phyloP scores from a whole-genome alignment of 805 yeast genomes.

The Myxozyma udenii region DNA sequence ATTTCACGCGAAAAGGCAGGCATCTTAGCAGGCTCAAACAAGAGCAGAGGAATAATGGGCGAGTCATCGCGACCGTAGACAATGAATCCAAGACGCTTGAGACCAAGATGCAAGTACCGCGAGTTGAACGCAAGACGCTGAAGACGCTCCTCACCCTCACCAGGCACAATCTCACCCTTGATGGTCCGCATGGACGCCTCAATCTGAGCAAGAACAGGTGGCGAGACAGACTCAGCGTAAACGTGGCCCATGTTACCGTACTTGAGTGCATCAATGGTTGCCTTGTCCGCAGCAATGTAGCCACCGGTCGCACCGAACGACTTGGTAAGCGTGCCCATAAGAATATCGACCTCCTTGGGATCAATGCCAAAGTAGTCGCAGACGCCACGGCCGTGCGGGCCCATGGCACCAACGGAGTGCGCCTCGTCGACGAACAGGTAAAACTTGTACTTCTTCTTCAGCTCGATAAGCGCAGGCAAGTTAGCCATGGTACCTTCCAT shows the following conservation, averaged over 20 bases:
- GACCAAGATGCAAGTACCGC: slow-evolving; percentile 84
- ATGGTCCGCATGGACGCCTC: slow-evolving; percentile 74
- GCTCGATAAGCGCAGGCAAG: slow-evolving; percentile 67
- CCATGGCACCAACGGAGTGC: slow-evolving; percentile 98
- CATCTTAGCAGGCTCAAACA: slow-evolving; percentile 91
- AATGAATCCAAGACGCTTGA: slow-evolving; percentile 88
- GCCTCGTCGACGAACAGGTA: slow-evolving; percentile 95
- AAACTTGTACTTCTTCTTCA: slow-evolving; percentile 81
- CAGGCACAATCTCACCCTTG: slow-evolving; percentile 78
- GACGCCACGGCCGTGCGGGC: slow-evolving; percentile 89
- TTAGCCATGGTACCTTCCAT: slow-evolving; percentile 91
- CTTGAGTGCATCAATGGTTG: slow-evolving; percentile 70
- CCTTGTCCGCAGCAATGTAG: slow-evolving; percentile 75
- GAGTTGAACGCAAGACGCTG: slow-evolving; percentile 95
- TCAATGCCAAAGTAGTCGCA: slow-evolving; percentile 87
- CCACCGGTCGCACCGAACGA: slow-evolving; percentile 99
- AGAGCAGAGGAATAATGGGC: slow-evolving; percentile 86
- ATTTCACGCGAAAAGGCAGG: slow-evolving; percentile 84
- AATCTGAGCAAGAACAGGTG: slow-evolving; percentile 88
- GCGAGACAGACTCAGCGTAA: slow-evolving; percentile 74
- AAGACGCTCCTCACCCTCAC: slow-evolving; percentile 88
- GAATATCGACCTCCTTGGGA: slow-evolving; percentile 72
- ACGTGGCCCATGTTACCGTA: slow-evolving; percentile 66
- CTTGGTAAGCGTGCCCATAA: slow-evolving; percentile 98
- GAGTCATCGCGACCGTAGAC: slow-evolving; percentile 94